phyloP scores from a whole-genome alignment of 352 stramenopile genomes.

The Globisporangium alternatum region DNA sequence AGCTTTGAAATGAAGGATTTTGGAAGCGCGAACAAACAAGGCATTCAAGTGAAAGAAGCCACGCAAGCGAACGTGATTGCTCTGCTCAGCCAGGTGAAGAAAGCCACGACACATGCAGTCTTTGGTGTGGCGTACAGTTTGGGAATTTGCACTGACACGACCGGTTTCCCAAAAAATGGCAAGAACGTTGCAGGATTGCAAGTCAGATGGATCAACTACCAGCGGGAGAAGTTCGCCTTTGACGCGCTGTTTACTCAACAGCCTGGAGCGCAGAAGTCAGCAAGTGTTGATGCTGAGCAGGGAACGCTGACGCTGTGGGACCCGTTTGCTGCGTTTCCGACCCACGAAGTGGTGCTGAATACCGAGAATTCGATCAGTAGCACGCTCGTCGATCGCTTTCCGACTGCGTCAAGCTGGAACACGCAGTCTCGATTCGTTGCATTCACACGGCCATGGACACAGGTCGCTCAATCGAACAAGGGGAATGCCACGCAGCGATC shows the following conservation, averaged over 20 bases:
- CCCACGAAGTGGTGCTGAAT: slow-evolving; percentile 29
- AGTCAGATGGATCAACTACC: slow-evolving; percentile 33
- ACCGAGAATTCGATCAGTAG: background rate
- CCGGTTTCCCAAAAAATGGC: background rate
- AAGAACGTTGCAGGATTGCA: slow-evolving; percentile 9
- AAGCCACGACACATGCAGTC: slow-evolving; percentile 5
- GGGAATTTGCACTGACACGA: slow-evolving; percentile 24
- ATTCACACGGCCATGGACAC: slow-evolving; percentile 8
- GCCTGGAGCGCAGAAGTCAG: slow-evolving; percentile 14
- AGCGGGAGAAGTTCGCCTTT: slow-evolving; percentile 39
- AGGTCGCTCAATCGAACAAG: background rate
- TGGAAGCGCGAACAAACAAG: slow-evolving; percentile 21
- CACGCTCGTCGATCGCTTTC: slow-evolving; percentile 3
- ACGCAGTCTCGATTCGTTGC: slow-evolving; percentile 6
- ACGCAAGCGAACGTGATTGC: slow-evolving; percentile 33
- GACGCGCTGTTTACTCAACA: slow-evolving; percentile 36
- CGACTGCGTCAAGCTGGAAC: slow-evolving; percentile 9
- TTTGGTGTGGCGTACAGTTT: slow-evolving; percentile 38
- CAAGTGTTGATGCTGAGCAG: slow-evolving; percentile 17
- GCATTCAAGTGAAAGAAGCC: slow-evolving; percentile 40
- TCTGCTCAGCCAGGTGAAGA: slow-evolving; percentile 5
- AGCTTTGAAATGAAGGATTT: slow-evolving; percentile 42
- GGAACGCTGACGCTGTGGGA: slow-evolving; percentile 41
- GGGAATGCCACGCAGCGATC: background rate
- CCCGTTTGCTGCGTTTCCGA: slow-evolving; percentile 43